These are phyloP conservation scores for Ceratobasidium sp. DNA, from an alignment of 1,284 basidiomycete species.

Conservation along the genomic window DNA sequence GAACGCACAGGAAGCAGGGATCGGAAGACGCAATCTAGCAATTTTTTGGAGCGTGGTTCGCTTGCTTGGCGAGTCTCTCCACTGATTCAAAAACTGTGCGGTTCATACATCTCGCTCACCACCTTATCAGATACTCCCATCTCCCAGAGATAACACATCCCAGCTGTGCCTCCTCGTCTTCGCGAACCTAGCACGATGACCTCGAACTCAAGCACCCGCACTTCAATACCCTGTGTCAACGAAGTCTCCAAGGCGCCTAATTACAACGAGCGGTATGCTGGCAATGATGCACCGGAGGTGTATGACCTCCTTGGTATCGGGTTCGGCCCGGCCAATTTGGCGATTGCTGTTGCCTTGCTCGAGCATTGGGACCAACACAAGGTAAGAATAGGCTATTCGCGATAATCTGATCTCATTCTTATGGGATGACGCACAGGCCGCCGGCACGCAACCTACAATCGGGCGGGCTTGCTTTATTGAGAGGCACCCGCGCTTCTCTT, in stretches of 20 bases:
- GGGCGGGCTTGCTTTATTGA: conserved; percentile 61
- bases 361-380: conserved; percentile 34
- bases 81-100: conserved; percentile 46
- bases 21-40: conserved; percentile 44
- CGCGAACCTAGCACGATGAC: conserved; percentile 46
- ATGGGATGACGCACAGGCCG: conserved; percentile 29
- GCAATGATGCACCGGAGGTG: conserved; percentile 4
- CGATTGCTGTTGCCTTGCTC: conserved; percentile 20
- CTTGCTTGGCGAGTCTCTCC: conserved; percentile 4
- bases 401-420: background rate
- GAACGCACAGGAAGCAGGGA: background rate
- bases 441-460: conserved; percentile 39
- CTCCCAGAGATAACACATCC: conserved; percentile 10
- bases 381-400: background rate
- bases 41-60: conserved; percentile 35
- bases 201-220: background rate
- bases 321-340: conserved; percentile 23
- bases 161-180: background rate
- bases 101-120: conserved; percentile 11
- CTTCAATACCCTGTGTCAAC: conserved; percentile 17
- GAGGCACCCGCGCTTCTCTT: conserved; percentile 57
- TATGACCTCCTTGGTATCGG: conserved; percentile 30
- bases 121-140: conserved; percentile 26
- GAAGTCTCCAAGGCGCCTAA: conserved; percentile 26
- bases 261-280: conserved; percentile 31